Evolutionary conservation across 2,329 filamentous ascomycete species (phyloP), one percentile per base, ranked within the genome.

Genomic region (Aspergillus sp.): DNA sequence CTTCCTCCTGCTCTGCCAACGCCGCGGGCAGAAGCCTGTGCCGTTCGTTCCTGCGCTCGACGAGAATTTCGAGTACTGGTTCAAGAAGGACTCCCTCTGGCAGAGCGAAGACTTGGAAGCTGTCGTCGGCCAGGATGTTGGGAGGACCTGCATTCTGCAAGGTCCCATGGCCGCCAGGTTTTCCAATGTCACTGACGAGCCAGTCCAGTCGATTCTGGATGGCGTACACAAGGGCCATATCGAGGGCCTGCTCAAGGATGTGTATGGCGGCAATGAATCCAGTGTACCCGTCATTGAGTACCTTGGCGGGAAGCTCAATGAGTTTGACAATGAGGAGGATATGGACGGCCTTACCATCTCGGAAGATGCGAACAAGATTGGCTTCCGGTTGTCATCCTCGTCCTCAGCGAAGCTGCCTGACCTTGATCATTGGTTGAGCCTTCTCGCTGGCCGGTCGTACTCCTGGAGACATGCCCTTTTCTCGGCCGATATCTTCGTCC

Each of bases 81-180:
- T 98, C 80, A 98, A 98, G 78, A 98, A 98, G 70, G 91, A 98
- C 61, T 98, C 91, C 1, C 74, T 98, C 5, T 98, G 91, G 91
- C 91, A 98, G 65, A 96, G 91, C 1, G 91, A 98, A 64, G 91
- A 98, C 53, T 72, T 98, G 8, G 89, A 93, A 52, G 91, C 91
- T 33, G 88, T 98, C 36, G 88, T 95, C 40, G 89, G 74, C 47
- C 91, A 96, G 63, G 93, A 98, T 56, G 91, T 98, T 37, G 88
- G 86, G 43, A 78, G 93, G 55, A 94, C 88, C 27, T 95, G 88
- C 67, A 95, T 98, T 55, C 70, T 98, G 24, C 91, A 98, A 60
- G 93, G 91, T 12, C 91, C 91, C 4, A 86, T 88, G 66, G 83
- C 91, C 34, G 91, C 77, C 51, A 89, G 81, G 61, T 96, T 86